Base-by-base conservation (phyloP, 2,329 filamentous ascomycete genomes). In the Diplodia scrobiculata region DNA sequence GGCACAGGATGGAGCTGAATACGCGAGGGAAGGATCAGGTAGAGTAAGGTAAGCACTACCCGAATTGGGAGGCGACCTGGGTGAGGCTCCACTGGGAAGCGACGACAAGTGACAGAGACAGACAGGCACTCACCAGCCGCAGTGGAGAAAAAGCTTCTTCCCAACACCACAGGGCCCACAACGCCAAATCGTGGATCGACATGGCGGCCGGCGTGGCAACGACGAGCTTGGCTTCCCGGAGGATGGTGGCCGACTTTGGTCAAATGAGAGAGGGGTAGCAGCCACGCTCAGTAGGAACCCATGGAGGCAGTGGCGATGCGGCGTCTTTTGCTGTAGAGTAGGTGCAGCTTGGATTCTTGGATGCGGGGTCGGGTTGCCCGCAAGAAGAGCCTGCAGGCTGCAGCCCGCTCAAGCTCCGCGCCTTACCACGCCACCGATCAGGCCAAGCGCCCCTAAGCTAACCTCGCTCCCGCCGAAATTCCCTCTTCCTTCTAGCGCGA, bases 161-260 rank as follows among this genome's bases (percentile, higher is more conserved):
- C 58, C 58, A 62, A 6, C 29, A 62, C 58, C 58, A 27, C 58
- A 62, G 19, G 58, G 58, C 58, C 58, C 41, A 62, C 58, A 36
- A 27, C 29, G 21, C 41, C 45, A 62, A 25, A 17, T 11, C 45
- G 45, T 25, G 50, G 58, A 50, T 62, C n/a, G 45, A 5, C 58
- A 62, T 62, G 45, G 45, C 29, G 4, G 29, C 29, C 29, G 29
- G 29, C 29, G 29, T 32, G 29, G 29, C 29, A 32, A 32, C 29
- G 7, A 32, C 29, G 7, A 32, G 29, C 29, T 32, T 3, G 25
- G 25, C 25, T 25, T 25, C 25, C 25, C 2, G 25, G 29, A 32
- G 29, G 55, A 9, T n/a, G 17, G 10, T 47, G 55, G 34, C 45
- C 59, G 45, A 25, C 45, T 50, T 34, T 34, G 38, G 11, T 27